Evolutionary conservation across 495 filamentous ascomycete species (phyloP).

Genomic region (Talaromyces nanjingensis): DNA sequence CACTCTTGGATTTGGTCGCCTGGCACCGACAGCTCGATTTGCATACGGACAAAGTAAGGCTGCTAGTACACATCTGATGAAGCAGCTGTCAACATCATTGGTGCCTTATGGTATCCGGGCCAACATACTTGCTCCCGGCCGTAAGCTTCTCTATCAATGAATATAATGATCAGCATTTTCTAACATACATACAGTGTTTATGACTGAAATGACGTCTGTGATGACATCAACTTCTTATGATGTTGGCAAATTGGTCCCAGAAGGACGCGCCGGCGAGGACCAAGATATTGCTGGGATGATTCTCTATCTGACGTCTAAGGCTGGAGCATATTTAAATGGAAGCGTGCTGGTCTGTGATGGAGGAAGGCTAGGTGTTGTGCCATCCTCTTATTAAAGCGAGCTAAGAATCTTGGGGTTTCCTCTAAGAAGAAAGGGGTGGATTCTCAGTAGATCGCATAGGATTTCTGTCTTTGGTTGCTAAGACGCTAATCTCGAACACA

Average conservation of each 20-base stretch:
- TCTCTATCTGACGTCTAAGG: slow-evolving; percentile 54
- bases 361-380: background rate
- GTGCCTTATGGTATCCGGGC: slow-evolving; percentile 51
- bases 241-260: background rate
- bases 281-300: slow-evolving; percentile 59
- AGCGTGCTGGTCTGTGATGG: slow-evolving; percentile 51
- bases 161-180: background rate
- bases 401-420: background rate
- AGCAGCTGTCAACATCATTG: slow-evolving; percentile 46
- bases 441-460: background rate
- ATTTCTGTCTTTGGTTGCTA: background rate
- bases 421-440: background rate
- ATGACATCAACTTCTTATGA: background rate
- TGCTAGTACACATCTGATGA: slow-evolving; percentile 53
- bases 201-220: background rate
- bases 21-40: slow-evolving; percentile 39
- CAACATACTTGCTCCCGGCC: slow-evolving; percentile 55
- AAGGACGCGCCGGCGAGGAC: slow-evolving; percentile 20
- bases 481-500: background rate
- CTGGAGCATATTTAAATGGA: slow-evolving; percentile 54
- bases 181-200: background rate
- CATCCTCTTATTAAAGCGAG: background rate
- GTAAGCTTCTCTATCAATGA: slow-evolving; percentile 32
- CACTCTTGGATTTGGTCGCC: slow-evolving; percentile 50
- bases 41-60: slow-evolving; percentile 60